These are phyloP conservation scores for Rhodotorula glutinis DNA, from an alignment of 1,284 basidiomycete species.

Conservation along the genomic window DNA sequence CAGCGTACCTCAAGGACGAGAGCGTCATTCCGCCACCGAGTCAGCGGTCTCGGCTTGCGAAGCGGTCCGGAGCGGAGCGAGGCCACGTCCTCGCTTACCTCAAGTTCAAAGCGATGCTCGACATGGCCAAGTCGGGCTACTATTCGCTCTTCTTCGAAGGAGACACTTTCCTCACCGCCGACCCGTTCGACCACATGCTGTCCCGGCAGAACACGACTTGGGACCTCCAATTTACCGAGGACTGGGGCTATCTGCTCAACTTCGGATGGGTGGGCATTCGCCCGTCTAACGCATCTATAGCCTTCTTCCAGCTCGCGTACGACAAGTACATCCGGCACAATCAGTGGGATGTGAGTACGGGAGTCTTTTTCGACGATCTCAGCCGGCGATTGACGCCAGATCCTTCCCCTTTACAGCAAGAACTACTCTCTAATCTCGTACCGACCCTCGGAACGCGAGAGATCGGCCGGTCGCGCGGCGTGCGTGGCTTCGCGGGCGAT, in stretches of 20 bases:
- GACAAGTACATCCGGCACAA: constrained; percentile 2
- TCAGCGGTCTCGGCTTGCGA: not conserved
- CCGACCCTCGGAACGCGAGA: not conserved
- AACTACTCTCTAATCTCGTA: not conserved
- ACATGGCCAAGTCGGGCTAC: constrained; percentile 8
- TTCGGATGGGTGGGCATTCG: constrained; percentile 9
- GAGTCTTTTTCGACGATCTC: too few species aligned
- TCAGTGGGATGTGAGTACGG: constrained; percentile 10
- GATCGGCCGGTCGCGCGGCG: too few species aligned
- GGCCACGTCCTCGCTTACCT: not conserved
- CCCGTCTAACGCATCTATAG: not conserved
- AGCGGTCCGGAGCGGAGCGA: not conserved
- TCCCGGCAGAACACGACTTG: not conserved
- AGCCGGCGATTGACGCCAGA: too few species aligned
- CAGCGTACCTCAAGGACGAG: not conserved
- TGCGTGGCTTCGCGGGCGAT: too few species aligned
- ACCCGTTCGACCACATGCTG: constrained; percentile 13
- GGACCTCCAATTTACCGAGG: constrained; percentile 17
- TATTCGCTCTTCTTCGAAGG: constrained; percentile 12
- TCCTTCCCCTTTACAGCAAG: constrained; percentile 7
- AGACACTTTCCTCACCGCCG: constrained; percentile 11
- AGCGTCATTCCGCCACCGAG: not conserved
- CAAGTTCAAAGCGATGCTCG: constrained; percentile 15
- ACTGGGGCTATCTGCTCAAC: constrained; percentile 9
- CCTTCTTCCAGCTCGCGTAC: constrained; percentile 1